Evolutionary conservation across 345 rosid genomes (phyloP).

Genomic region (Acer yangbiense): DNA sequence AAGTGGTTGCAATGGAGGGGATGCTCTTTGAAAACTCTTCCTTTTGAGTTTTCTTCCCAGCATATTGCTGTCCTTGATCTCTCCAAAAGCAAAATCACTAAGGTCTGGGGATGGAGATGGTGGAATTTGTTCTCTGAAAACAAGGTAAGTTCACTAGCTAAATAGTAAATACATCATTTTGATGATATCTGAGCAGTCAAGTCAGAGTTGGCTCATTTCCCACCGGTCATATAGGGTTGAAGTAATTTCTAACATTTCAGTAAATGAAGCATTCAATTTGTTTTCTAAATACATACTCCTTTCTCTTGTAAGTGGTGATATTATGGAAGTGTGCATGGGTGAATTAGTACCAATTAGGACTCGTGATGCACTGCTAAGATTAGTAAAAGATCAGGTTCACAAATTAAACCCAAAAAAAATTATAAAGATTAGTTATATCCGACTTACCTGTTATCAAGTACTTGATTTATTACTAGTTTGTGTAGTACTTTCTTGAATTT

Average conservation of each 20-base stretch:
- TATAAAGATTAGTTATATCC: neutral
- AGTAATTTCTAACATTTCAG: neutral
- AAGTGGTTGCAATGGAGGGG: slow-evolving; percentile 48
- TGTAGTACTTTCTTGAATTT: too few relatives aligned
- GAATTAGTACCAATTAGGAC: neutral
- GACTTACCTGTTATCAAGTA: neutral
- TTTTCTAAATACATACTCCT: neutral
- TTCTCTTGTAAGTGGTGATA: neutral
- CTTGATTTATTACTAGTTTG: neutral
- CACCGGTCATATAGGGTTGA: too few relatives aligned
- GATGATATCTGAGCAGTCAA: neutral
- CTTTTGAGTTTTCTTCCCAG: slow-evolving; percentile 22
- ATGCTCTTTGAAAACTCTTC: slow-evolving; percentile 36
- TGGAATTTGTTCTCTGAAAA: neutral
- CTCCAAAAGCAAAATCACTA: slow-evolving; percentile 31
- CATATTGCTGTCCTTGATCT: slow-evolving; percentile 43
- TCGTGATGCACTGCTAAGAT: neutral
- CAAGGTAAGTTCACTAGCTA: slow-evolving; percentile 3
- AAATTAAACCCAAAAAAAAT: too few relatives aligned
- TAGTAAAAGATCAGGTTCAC: neutral
- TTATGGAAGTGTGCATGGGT: neutral
- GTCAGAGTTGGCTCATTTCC: neutral
- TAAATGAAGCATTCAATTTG: neutral
- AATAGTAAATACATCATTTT: neutral
- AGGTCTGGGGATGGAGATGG: slow-evolving; percentile 20